A percentile compares a stretch with the other conserved stretches of the same genome.
Evolutionary conservation across 2,329 filamentous ascomycete genomes (phyloP).

Genomic region (Ophiostoma perfectum): DNA sequence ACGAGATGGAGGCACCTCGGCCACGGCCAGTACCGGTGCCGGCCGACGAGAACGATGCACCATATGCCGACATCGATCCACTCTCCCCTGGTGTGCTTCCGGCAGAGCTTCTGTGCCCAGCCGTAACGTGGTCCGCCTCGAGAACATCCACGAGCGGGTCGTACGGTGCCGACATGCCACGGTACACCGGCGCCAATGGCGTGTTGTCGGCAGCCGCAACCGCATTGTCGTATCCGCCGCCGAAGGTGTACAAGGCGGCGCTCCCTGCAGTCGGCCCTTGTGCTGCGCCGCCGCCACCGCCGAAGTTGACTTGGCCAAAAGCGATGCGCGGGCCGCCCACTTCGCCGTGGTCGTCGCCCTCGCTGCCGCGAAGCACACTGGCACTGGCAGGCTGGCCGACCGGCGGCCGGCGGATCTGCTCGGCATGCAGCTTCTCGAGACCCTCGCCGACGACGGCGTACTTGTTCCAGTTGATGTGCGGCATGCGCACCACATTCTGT

Average conservation of each 20-base stretch:
- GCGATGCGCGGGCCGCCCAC: background rate
- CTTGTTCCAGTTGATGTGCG: conserved; percentile 89
- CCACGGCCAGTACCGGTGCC: background rate
- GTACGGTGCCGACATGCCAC: conserved; percentile 54
- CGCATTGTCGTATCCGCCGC: conserved; percentile 31
- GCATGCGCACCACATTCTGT: conserved; percentile 78
- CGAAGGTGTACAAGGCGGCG: conserved; percentile 43
- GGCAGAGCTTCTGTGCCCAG: background rate
- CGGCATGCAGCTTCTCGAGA: conserved; percentile 76
- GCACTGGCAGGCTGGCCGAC: conserved; percentile 47
- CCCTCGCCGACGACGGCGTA: conserved; percentile 85
- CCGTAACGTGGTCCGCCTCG: conserved; percentile 11
- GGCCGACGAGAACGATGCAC: background rate
- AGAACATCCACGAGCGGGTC: conserved; percentile 47
- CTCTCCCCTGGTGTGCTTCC: background rate
- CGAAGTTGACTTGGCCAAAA: background rate
- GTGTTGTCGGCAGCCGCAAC: background rate
- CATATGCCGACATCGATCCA: background rate
- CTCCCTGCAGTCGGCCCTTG: too few relatives aligned
- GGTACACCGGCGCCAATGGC: conserved; percentile 35
- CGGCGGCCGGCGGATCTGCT: conserved; percentile 64
- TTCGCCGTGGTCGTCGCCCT: background rate
- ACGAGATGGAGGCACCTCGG: background rate
- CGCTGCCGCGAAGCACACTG: conserved; percentile 14
- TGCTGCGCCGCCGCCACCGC: background rate